Percentiles rank a stretch among this genome's conserved stretches.
phyloP scores from a whole-genome alignment of 2,329 filamentous ascomycete species.

The Botrytis deweyae region DNA sequence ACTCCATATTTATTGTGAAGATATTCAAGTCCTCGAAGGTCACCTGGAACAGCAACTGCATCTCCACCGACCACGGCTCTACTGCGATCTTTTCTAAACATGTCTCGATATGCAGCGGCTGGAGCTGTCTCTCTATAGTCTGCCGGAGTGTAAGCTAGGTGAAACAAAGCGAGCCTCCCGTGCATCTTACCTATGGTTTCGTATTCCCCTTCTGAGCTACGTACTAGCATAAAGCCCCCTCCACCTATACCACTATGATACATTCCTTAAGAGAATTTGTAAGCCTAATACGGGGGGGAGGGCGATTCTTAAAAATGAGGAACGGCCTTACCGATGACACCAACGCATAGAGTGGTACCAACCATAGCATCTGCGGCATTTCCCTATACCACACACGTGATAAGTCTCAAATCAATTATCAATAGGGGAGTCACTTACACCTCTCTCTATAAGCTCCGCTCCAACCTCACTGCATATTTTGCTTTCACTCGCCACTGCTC shows the following conservation, averaged over 20 bases:
- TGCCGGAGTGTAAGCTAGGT: conserved; percentile 17
- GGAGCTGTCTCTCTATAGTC: conserved; percentile 91
- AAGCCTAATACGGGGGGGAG: background rate
- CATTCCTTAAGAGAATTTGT: conserved; percentile 50
- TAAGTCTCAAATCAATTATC: conserved; percentile 20
- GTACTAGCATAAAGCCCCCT: conserved; percentile 85
- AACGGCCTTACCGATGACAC: conserved; percentile 58
- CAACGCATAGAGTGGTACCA: conserved; percentile 72
- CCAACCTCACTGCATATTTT: conserved; percentile 53
- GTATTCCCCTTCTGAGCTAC: conserved; percentile 69
- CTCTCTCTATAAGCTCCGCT: conserved; percentile 49
- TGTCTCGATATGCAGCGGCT: conserved; percentile 75
- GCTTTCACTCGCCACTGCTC: conserved; percentile 55
- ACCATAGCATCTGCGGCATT: conserved; percentile 77
- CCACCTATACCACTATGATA: conserved; percentile 84
- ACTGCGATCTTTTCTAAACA: conserved; percentile 72
- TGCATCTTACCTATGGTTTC: conserved; percentile 60
- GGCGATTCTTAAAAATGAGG: background rate
- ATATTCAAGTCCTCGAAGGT: conserved; percentile 75
- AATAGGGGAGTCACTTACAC: conserved; percentile 40
- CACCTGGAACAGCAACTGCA: conserved; percentile 69
- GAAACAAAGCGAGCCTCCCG: background rate
- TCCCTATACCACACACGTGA: conserved; percentile 45
- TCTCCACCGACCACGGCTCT: conserved; percentile 72
- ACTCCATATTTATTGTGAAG: conserved; percentile 72